Evolutionary conservation across 495 filamentous ascomycete genomes (phyloP), one percentile per base, ranked within the genome.

Genomic region (Acidomyces sp.): DNA sequence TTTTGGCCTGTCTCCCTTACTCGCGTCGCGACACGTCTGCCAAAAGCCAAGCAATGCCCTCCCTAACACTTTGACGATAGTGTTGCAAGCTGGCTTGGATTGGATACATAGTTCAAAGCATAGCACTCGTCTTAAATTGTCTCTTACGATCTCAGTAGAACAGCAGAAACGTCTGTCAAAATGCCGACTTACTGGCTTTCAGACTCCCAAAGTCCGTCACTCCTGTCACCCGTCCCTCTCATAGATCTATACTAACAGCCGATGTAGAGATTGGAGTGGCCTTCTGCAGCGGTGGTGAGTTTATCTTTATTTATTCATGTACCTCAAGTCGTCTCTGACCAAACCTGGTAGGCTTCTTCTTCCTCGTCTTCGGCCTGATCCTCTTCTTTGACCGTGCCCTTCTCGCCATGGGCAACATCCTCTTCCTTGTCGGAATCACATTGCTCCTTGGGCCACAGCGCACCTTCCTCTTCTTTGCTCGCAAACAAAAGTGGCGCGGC

Each of bases 321-420:
- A 20, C 22, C 29, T 21, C n/a, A 17, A 15, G 4, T 27, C 7
- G 11, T 23, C 13, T 26, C 5, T 2, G 3, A 10, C 15, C 20
- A 11, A 25, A 9, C 25, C 34, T 22, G 38, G 39, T 23, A 60
- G 88, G 88, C 50, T 83, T 78, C 38, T 75, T 94, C 66, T 97
- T 97, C 71, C 72, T 97, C 33, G 67, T 93, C 55, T 83, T 85
- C 44, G 90, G 90, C 37, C 82, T 96, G 3, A 61, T 96, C 48
- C 75, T 97, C 65, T 95, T 97, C 67, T 97, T 96, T 60, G 90
- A 97, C 62, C 77, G 92, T 43, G 84, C 90, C 50, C 82, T 96
- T 71, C 74, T 90, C 26, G 82, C 83, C 42, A 92, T 92, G 85
- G 85, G 85, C 58, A 93, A 92, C 58, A 92, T 97, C 64, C 85